Percentiles rank a stretch among this genome's conserved stretches.
These are phyloP conservation scores for Serendipita sp. DNA, from an alignment of 768 basidiomycete genomes.

Conservation along the genomic window DNA sequence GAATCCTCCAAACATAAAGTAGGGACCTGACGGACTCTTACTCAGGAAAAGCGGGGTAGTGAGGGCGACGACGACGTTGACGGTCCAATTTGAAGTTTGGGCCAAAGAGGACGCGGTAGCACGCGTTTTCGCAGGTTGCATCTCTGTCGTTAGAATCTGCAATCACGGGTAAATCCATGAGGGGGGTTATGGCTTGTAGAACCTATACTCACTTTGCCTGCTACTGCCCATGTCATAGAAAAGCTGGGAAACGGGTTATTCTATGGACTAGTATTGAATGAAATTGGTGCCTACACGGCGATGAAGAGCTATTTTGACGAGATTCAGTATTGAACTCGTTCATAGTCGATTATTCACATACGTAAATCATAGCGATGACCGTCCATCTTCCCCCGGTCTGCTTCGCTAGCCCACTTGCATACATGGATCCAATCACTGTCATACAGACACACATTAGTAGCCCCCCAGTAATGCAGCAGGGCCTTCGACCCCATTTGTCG, in stretches of 20 bases:
- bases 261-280: not conserved
- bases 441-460: slow-evolving; percentile 23
- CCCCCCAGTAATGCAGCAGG: slow-evolving; percentile 29
- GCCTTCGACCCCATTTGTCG: slow-evolving; percentile 25
- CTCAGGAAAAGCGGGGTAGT: slow-evolving; percentile 32
- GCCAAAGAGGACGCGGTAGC: slow-evolving; percentile 27
- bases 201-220: slow-evolving; percentile 7
- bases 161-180: slow-evolving; percentile 9
- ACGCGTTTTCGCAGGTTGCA: slow-evolving; percentile 32
- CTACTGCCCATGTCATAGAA: slow-evolving; percentile 29
- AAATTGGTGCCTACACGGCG: slow-evolving; percentile 15
- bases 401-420: slow-evolving; percentile 23
- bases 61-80: slow-evolving; percentile 30
- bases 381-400: slow-evolving; percentile 22
- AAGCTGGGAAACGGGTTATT: slow-evolving; percentile 15
- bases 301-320: slow-evolving; percentile 20
- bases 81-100: slow-evolving; percentile 27
- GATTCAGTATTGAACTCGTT: not conserved
- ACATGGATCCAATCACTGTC: slow-evolving; percentile 29
- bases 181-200: too few relatives aligned
- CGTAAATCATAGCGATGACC: slow-evolving; percentile 31
- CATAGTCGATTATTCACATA: not conserved
- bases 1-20: slow-evolving; percentile 30
- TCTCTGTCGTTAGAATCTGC: slow-evolving; percentile 28
- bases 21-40: slow-evolving; percentile 28